phyloP scores from a whole-genome alignment of 2,329 filamentous ascomycete genomes.

The Trichothecium sympodiale region DNA sequence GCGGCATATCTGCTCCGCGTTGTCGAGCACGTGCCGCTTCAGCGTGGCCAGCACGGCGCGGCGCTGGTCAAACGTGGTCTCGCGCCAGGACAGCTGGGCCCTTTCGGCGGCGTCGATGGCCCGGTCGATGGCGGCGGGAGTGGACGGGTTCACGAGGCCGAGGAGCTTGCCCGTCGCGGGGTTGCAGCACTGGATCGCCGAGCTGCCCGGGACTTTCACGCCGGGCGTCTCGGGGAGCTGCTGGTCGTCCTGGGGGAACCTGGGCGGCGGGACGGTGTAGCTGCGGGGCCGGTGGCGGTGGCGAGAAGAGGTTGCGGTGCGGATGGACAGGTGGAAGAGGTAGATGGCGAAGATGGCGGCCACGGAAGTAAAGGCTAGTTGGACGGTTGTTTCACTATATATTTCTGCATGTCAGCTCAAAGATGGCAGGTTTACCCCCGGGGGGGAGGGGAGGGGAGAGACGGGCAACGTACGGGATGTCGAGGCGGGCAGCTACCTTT shows the following conservation, averaged over 20 bases:
- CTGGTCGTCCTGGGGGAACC: slow-evolving; percentile 40
- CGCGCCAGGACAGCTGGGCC: slow-evolving; percentile 69
- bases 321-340: slow-evolving; percentile 14
- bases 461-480: background rate
- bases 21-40: slow-evolving; percentile 72
- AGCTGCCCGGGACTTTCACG: slow-evolving; percentile 54
- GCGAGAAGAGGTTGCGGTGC: background rate
- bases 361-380: slow-evolving; percentile 15
- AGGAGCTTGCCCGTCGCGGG: slow-evolving; percentile 83
- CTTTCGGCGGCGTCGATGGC: slow-evolving; percentile 61
- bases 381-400: slow-evolving; percentile 15
- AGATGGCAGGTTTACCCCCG: too few relatives aligned
- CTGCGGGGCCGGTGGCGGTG: slow-evolving; percentile 29
- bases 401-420: background rate
- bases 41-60: slow-evolving; percentile 71
- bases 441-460: background rate
- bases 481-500: background rate
- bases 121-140: slow-evolving; percentile 65
- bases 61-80: slow-evolving; percentile 67
- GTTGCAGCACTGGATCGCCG: slow-evolving; percentile 71
- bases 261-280: slow-evolving; percentile 53
- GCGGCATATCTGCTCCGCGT: slow-evolving; percentile 77
- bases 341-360: slow-evolving; percentile 18
- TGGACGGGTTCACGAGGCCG: slow-evolving; percentile 67
- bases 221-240: slow-evolving; percentile 31